phyloP scores from a whole-genome alignment of 2,329 filamentous ascomycete genomes.

The Aspergillus chevalieri region DNA sequence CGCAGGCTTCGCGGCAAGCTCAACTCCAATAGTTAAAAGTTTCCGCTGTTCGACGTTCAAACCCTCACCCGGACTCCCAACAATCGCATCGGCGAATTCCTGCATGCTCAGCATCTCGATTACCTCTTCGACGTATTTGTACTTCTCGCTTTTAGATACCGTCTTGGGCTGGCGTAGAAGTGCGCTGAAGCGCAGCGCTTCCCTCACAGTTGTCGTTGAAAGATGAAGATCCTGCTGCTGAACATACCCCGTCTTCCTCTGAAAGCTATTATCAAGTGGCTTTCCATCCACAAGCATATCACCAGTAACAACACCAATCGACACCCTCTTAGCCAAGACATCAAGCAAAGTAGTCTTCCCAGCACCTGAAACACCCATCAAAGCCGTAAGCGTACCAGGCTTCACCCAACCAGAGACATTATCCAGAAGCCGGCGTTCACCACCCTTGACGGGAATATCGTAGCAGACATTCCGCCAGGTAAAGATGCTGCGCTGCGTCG shows the following conservation, averaged over 20 bases:
- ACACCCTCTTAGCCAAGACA: slow-evolving; percentile 52
- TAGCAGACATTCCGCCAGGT: slow-evolving; percentile 53
- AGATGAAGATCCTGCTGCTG: slow-evolving; percentile 73
- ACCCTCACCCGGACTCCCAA: slow-evolving; percentile 78
- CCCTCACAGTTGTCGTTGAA: slow-evolving; percentile 74
- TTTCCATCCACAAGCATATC: slow-evolving; percentile 61
- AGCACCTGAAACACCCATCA: slow-evolving; percentile 59
- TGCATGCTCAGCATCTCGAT: slow-evolving; percentile 86
- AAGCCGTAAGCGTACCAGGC: slow-evolving; percentile 49
- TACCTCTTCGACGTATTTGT: slow-evolving; percentile 71
- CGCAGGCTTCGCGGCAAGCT: slow-evolving; percentile 81
- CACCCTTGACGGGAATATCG: slow-evolving; percentile 48
- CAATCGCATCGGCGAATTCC: slow-evolving; percentile 77
- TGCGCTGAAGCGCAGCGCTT: slow-evolving; percentile 78
- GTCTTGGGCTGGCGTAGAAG: slow-evolving; percentile 72
- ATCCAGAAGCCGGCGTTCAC: slow-evolving; percentile 48
- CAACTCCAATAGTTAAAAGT: slow-evolving; percentile 83
- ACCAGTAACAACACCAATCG: slow-evolving; percentile 58
- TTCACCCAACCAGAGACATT: slow-evolving; percentile 52
- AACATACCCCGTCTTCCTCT: slow-evolving; percentile 61
- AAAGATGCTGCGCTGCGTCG: slow-evolving; percentile 36
- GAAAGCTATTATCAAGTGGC: slow-evolving; percentile 52
- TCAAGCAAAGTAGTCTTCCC: slow-evolving; percentile 59
- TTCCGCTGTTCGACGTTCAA: slow-evolving; percentile 57
- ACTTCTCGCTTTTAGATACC: slow-evolving; percentile 65